Percentiles rank a stretch among this genome's conserved stretches.
These are phyloP conservation scores for Pythium plurisporium DNA, from an alignment of 352 stramenopile genomes.

Conservation along the genomic window DNA sequence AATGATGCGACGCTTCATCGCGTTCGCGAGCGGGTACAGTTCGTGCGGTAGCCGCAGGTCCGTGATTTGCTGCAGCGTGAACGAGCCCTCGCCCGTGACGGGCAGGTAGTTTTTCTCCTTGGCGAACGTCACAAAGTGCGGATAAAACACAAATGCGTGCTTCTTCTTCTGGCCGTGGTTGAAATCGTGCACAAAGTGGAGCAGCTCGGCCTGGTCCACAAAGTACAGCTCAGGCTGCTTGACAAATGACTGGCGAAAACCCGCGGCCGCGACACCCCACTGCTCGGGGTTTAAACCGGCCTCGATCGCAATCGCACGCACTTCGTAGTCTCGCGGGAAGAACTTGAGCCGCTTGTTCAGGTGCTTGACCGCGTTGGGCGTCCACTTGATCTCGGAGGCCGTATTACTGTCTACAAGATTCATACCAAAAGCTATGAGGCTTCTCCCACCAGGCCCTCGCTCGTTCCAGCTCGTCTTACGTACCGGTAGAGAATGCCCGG, in stretches of 20 bases:
- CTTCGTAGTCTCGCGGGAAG: constrained; percentile 72
- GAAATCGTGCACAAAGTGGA: constrained; percentile 37
- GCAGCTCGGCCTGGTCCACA: constrained; percentile 43
- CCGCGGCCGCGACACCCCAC: constrained; percentile 48
- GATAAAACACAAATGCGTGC: constrained; percentile 72
- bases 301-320: constrained; percentile 56
- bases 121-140: constrained; percentile 65
- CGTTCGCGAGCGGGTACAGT: constrained; percentile 78
- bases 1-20: constrained; percentile 82
- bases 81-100: constrained; percentile 27
- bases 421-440: too few relatives aligned
- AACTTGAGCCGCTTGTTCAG: constrained; percentile 22
- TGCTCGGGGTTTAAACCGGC: constrained; percentile 60
- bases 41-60: constrained; percentile 72
- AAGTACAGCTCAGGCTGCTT: constrained; percentile 54
- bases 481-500: neutral
- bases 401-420: neutral
- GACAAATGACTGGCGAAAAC: constrained; percentile 65
- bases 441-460: too few relatives aligned
- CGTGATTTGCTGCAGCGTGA: constrained; percentile 66
- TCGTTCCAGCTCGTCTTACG: neutral
- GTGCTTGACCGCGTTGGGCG: constrained; percentile 10
- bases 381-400: constrained; percentile 13
- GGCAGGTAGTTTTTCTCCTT: constrained; percentile 35
- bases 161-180: constrained; percentile 47